phyloP scores from a whole-genome alignment of 2,329 filamentous ascomycete genomes.

The Aspergillus carbonarius region DNA sequence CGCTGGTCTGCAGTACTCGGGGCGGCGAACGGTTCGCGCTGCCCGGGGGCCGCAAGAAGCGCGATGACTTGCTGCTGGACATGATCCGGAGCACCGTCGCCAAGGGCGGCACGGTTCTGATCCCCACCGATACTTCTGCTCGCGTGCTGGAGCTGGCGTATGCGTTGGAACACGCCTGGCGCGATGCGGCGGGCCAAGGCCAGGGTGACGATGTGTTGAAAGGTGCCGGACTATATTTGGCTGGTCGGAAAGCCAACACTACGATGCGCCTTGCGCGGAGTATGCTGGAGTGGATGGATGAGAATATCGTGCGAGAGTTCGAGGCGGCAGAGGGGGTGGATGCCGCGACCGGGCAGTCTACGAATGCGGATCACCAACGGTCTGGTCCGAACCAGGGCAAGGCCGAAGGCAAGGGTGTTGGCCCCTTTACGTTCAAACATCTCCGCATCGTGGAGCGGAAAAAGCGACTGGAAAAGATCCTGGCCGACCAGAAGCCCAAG shows the following conservation, averaged over 20 bases:
- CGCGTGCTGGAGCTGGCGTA: constrained; percentile 89
- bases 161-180: constrained; percentile 88
- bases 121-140: constrained; percentile 94
- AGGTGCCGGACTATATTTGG: constrained; percentile 68
- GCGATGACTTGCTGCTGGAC: constrained; percentile 81
- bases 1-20: constrained; percentile 85
- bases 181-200: constrained; percentile 57
- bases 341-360: constrained; percentile 32
- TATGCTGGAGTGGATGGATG: constrained; percentile 99
- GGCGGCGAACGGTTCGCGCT: constrained; percentile 71
- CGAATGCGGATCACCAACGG: constrained; percentile 42
- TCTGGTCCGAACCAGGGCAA: constrained; percentile 36
- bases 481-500: constrained; percentile 54
- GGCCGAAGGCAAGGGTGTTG: constrained; percentile 48
- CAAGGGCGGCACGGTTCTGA: constrained; percentile 84
- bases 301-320: constrained; percentile 88
- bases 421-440: constrained; percentile 88
- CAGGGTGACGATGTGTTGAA: constrained; percentile 54
- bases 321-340: constrained; percentile 60
- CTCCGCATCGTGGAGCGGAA: constrained; percentile 79
- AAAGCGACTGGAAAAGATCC: constrained; percentile 72
- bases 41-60: constrained; percentile 70
- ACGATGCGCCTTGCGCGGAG: constrained; percentile 89
- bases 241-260: constrained; percentile 80
- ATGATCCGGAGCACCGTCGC: constrained; percentile 76